A percentile compares a stretch with the other conserved stretches of the same genome.
Conservation (phyloP, 78 protist genomes). For the Polysphondylium violaceum region DNA sequence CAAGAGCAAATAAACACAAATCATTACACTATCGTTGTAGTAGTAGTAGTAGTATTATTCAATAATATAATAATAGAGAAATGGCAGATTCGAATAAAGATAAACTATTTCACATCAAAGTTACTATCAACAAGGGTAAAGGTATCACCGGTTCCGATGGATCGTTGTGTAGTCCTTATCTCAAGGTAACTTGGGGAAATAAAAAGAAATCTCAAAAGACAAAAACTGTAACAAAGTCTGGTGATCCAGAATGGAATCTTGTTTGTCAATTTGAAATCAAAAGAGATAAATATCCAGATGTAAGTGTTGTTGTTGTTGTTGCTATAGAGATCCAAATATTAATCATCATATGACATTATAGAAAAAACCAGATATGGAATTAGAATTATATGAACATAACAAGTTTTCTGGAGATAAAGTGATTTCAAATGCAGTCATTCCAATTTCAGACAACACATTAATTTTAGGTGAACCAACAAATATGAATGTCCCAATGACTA, state of each 20-base stretch:
- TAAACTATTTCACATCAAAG: conserved; percentile 22
- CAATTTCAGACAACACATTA: conserved; percentile 13
- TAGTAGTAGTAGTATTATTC: neutral
- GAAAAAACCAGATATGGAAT: conserved; percentile 73
- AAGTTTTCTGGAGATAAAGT: conserved; percentile 63
- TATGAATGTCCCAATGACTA: conserved; percentile 20
- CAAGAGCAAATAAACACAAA: neutral
- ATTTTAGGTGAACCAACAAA: conserved; percentile 40
- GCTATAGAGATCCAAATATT: neutral
- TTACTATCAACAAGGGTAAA: conserved; percentile 34
- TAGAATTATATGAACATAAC: conserved; percentile 73
- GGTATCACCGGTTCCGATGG: conserved; percentile 63
- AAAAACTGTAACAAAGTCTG: conserved; percentile 43
- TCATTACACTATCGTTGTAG: neutral
- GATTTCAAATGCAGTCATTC: neutral
- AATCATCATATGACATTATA: neutral
- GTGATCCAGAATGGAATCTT: conserved; percentile 74
- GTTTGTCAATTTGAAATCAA: conserved; percentile 37
- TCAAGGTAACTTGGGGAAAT: conserved; percentile 52
- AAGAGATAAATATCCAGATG: conserved; percentile 60
- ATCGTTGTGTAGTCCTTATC: conserved; percentile 48
- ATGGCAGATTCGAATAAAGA: conserved; percentile 15
- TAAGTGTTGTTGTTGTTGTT: conserved; percentile 11
- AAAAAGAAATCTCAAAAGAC: conserved; percentile 51
- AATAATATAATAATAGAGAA: neutral